Conservation (phyloP, 768 basidiomycete genomes). For the Lanmaoa pseudosensibilis region DNA sequence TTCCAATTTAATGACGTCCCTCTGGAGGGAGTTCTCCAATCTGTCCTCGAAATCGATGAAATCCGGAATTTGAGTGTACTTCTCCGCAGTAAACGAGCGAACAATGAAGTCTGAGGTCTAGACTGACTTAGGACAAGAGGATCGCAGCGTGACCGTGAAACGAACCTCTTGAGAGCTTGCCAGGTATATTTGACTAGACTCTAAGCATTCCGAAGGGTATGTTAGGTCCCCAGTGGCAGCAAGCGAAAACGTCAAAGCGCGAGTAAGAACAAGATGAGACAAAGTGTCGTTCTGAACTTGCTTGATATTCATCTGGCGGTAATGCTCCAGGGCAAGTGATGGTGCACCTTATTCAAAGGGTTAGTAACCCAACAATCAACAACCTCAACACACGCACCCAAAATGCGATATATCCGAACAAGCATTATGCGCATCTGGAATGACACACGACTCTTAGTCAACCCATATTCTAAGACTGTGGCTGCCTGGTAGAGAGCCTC, state of each 20-base stretch:
- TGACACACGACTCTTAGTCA: slow-evolving; percentile 71
- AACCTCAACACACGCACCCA: slow-evolving; percentile 49
- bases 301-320: slow-evolving; percentile 73
- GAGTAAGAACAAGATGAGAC: slow-evolving; percentile 77
- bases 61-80: slow-evolving; percentile 88
- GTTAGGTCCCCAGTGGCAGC: slow-evolving; percentile 76
- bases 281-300: slow-evolving; percentile 89
- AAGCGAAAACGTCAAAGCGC: slow-evolving; percentile 76
- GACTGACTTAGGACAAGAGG: slow-evolving; percentile 5
- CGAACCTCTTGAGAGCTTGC: slow-evolving; percentile 76
- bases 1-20: slow-evolving; percentile 80
- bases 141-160: not conserved
- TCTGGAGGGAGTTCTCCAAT: slow-evolving; percentile 81
- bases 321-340: slow-evolving; percentile 73
- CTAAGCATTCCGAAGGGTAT: slow-evolving; percentile 70
- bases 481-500: slow-evolving; percentile 63
- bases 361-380: not conserved
- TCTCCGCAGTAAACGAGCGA: slow-evolving; percentile 75
- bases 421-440: slow-evolving; percentile 78
- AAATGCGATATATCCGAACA: slow-evolving; percentile 76
- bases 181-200: slow-evolving; percentile 78
- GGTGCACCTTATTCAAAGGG: slow-evolving; percentile 58
- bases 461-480: slow-evolving; percentile 68
- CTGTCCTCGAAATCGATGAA: slow-evolving; percentile 80
- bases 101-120: slow-evolving; percentile 81